These are phyloP conservation scores for Diaporthe batatas DNA, from an alignment of 2,329 filamentous ascomycete genomes.

Conservation along the genomic window DNA sequence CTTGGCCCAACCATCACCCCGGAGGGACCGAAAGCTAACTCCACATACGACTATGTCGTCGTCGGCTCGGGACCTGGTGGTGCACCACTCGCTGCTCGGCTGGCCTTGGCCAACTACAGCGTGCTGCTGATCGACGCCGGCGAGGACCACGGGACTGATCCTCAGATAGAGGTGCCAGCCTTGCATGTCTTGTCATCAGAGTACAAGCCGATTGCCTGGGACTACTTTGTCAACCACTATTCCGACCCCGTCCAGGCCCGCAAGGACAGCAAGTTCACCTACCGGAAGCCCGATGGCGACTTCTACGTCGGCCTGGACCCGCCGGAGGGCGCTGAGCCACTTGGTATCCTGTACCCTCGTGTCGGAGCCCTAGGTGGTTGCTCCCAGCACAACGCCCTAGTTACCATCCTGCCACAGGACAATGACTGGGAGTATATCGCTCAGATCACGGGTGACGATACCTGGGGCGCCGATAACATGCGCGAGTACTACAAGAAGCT, in stretches of 20 bases:
- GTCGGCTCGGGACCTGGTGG: constrained; percentile 67
- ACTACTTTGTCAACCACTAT: constrained; percentile 74
- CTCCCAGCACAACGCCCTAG: constrained; percentile 53
- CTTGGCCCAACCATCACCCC: constrained; percentile 14
- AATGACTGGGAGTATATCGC: constrained; percentile 58
- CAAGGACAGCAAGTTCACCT: constrained; percentile 65
- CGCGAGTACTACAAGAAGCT: constrained; percentile 66
- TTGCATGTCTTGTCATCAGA: constrained; percentile 46
- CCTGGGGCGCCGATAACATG: constrained; percentile 68
- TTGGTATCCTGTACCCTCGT: constrained; percentile 55
- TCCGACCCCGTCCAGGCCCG: constrained; percentile 61
- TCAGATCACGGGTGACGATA: constrained; percentile 57
- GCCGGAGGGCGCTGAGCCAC: constrained; percentile 50
- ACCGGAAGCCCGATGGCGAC: constrained; percentile 52
- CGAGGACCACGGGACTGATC: constrained; percentile 60
- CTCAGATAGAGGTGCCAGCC: constrained; percentile 46
- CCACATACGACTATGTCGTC: constrained; percentile 66
- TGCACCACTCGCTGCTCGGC: constrained; percentile 62
- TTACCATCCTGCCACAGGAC: constrained; percentile 55
- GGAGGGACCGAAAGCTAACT: constrained; percentile 19
- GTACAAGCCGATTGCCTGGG: constrained; percentile 58
- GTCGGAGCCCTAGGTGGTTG: constrained; percentile 55
- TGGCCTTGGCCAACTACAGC: constrained; percentile 66
- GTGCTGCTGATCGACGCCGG: constrained; percentile 69
- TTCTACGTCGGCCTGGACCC: constrained; percentile 53